A percentile compares a stretch with the other conserved stretches of the same genome.
Conservation (phyloP, 139 green algal genomes). For the Coccomyxa sp. region DNA sequence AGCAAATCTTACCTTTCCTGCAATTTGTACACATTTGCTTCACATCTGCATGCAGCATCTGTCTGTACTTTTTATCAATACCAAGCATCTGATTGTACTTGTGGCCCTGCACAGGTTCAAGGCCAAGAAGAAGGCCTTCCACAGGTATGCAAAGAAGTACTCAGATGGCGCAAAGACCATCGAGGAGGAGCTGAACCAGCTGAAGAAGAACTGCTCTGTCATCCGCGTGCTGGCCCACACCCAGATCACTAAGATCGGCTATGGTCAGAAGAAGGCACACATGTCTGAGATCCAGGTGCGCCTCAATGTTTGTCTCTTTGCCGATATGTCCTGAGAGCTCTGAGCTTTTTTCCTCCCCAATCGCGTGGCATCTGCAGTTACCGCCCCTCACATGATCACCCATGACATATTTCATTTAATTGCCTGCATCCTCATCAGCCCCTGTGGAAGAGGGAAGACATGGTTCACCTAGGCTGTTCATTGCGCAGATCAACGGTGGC, state of each 20-base stretch:
- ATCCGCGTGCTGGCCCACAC: constrained; percentile 94
- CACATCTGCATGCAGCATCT: too few relatives aligned
- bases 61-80: too few relatives aligned
- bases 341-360: too few relatives aligned
- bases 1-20: too few relatives aligned
- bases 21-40: too few relatives aligned
- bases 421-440: too few relatives aligned
- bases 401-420: too few relatives aligned
- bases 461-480: background rate
- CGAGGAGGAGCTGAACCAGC: constrained; percentile 79
- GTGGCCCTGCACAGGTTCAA: constrained; percentile 60
- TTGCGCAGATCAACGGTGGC: constrained; percentile 90
- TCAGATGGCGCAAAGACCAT: constrained; percentile 87
- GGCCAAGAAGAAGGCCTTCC: constrained; percentile 99
- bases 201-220: constrained; percentile 93
- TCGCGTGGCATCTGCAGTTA: too few relatives aligned
- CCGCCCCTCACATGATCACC: too few relatives aligned
- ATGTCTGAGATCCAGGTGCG: constrained; percentile 95
- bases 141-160: constrained; percentile 97
- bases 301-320: background rate
- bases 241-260: constrained; percentile 81
- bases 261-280: constrained; percentile 97
- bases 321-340: background rate
- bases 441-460: too few relatives aligned
- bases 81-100: background rate